Conservation (phyloP, 805 yeast genomes). For the Yarrowia sp. region DNA sequence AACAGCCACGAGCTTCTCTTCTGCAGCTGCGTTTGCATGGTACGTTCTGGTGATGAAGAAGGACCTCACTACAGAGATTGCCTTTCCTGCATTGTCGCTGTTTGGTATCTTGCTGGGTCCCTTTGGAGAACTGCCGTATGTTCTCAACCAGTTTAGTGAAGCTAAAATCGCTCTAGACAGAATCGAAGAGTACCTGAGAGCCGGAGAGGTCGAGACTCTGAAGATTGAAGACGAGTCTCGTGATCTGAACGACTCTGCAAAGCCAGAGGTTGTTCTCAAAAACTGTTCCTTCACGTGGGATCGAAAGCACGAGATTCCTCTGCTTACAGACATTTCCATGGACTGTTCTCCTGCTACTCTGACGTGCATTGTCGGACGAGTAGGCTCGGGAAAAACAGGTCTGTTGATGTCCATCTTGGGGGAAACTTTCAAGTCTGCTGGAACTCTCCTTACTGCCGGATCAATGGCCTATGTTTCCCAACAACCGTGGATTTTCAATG, state of each 20-base stretch:
- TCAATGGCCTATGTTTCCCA: slow-evolving; percentile 67
- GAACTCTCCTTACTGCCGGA: slow-evolving; percentile 63
- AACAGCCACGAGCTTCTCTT: slow-evolving; percentile 86
- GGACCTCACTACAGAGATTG: slow-evolving; percentile 83
- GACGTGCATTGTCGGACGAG: slow-evolving; percentile 75
- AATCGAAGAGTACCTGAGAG: slow-evolving; percentile 72
- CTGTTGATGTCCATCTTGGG: slow-evolving; percentile 75
- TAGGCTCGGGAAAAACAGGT: slow-evolving; percentile 84
- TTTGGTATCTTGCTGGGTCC: slow-evolving; percentile 72
- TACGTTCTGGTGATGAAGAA: slow-evolving; percentile 66
- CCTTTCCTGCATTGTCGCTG: slow-evolving; percentile 73
- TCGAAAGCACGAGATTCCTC: slow-evolving; percentile 55
- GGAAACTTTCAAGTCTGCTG: slow-evolving; percentile 63
- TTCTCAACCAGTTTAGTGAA: slow-evolving; percentile 82
- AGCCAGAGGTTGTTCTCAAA: slow-evolving; percentile 47
- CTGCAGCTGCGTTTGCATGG: slow-evolving; percentile 87
- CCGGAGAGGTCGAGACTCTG: slow-evolving; percentile 52
- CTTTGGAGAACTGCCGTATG: slow-evolving; percentile 67
- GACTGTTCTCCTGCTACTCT: slow-evolving; percentile 69
- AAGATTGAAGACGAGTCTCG: slow-evolving; percentile 45
- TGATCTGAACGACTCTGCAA: slow-evolving; percentile 7
- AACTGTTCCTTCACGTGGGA: slow-evolving; percentile 45
- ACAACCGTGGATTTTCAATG: slow-evolving; percentile 85
- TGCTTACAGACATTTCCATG: slow-evolving; percentile 61
- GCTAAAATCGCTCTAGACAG: slow-evolving; percentile 90